phyloP scores from a whole-genome alignment of 2,329 filamentous ascomycete species.

The Acephala macrosclerotiorum region DNA sequence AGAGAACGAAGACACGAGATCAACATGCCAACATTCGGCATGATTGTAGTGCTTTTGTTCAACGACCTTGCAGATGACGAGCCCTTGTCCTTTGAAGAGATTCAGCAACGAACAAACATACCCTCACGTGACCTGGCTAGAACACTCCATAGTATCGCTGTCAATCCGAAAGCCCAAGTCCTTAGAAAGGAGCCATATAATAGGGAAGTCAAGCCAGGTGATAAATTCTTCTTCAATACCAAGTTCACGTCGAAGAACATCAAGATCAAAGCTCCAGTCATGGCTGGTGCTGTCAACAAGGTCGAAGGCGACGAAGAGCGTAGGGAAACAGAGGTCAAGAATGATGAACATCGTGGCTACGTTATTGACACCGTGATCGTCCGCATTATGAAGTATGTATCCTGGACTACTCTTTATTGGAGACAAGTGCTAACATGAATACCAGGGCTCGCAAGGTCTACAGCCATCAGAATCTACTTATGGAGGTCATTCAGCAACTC shows the following conservation, averaged over 20 bases:
- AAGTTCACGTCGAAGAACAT: conserved; percentile 83
- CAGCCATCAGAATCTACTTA: conserved; percentile 71
- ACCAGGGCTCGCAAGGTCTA: conserved; percentile 78
- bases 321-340: conserved; percentile 77
- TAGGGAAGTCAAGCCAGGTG: conserved; percentile 78
- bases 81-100: conserved; percentile 73
- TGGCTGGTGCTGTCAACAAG: conserved; percentile 78
- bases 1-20: conserved; percentile 83
- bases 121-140: conserved; percentile 75
- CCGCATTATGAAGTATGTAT: conserved; percentile 82
- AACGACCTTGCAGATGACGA: conserved; percentile 71
- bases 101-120: conserved; percentile 83
- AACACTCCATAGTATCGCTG: conserved; percentile 81
- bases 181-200: conserved; percentile 81
- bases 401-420: not conserved
- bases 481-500: conserved; percentile 76
- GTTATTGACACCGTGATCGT: conserved; percentile 81
- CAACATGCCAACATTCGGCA: conserved; percentile 90
- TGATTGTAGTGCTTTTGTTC: conserved; percentile 89
- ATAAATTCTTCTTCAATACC: conserved; percentile 84
- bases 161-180: conserved; percentile 83
- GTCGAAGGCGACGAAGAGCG: conserved; percentile 78
- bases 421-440: conserved; percentile 39
- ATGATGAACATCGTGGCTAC: conserved; percentile 73
- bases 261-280: conserved; percentile 88